phyloP scores from a whole-genome alignment of 768 basidiomycete genomes.

The Phanerochaete carnosa region DNA sequence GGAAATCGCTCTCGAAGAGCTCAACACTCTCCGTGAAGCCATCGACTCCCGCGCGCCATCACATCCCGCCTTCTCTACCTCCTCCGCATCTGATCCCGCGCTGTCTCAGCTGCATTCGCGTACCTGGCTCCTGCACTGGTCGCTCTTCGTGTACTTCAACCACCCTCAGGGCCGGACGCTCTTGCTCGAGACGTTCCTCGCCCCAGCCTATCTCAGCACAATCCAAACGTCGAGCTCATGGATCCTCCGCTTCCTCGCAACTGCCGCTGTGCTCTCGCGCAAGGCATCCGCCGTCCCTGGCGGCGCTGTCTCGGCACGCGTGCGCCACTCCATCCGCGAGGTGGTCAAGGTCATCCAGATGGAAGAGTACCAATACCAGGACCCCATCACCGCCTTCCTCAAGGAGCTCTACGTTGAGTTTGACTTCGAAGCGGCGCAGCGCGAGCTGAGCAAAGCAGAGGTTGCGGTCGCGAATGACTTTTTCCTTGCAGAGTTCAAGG shows the following conservation, averaged over 20 bases:
- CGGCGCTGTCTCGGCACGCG: constrained; percentile 60
- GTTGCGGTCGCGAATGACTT: constrained; percentile 88
- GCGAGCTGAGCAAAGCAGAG: constrained; percentile 73
- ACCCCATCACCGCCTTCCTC: constrained; percentile 90
- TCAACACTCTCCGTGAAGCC: constrained; percentile 90
- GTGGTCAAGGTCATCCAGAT: constrained; percentile 91
- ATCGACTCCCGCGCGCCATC: constrained; percentile 77
- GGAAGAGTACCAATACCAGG: constrained; percentile 95
- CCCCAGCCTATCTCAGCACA: constrained; percentile 96
- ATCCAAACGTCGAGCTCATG: constrained; percentile 95
- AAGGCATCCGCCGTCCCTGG: constrained; percentile 50
- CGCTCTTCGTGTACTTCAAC: constrained; percentile 97
- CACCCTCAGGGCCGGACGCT: constrained; percentile 88
- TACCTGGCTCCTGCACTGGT: constrained; percentile 98
- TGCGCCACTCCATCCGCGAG: constrained; percentile 86
- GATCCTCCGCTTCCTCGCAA: constrained; percentile 91
- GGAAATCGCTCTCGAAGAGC: constrained; percentile 93
- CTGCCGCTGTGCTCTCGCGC: constrained; percentile 89
- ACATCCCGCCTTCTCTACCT: constrained; percentile 33
- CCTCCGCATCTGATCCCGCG: constrained; percentile 51
- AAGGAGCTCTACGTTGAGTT: constrained; percentile 94
- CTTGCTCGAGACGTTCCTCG: constrained; percentile 94
- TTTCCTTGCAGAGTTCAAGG: constrained; percentile 86
- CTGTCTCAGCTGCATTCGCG: constrained; percentile 89
- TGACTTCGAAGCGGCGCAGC: constrained; percentile 93